Evolutionary conservation across 306 rosid genomes (phyloP).

Genomic region (Ceratonia siliqua): DNA sequence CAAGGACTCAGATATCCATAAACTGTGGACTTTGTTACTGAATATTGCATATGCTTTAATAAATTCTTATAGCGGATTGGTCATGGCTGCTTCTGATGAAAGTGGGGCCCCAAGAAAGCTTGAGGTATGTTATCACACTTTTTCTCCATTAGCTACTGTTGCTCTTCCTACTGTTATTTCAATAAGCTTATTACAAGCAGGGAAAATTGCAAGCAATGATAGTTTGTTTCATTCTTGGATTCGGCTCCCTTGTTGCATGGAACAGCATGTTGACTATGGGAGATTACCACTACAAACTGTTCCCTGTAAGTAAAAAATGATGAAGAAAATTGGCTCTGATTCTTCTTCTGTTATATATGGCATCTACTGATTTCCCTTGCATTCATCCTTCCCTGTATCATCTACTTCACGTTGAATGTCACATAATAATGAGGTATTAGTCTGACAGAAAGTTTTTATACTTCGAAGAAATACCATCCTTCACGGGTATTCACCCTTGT

Average conservation of each 20-base stretch:
- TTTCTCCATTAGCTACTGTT: not conserved
- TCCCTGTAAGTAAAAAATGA: not conserved
- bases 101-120: not conserved
- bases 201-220: conserved; percentile 48
- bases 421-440: not conserved
- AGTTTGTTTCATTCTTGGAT: conserved; percentile 65
- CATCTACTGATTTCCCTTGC: not conserved
- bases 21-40: not conserved
- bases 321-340: not conserved
- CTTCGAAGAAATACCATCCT: conserved; percentile 61
- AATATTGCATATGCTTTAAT: not conserved
- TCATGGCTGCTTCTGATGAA: not conserved
- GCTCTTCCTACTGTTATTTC: not conserved
- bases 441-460: not conserved
- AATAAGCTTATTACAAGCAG: conserved; percentile 27
- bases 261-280: conserved; percentile 54
- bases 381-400: not conserved
- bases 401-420: not conserved
- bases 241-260: conserved; percentile 65
- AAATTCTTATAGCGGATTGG: not conserved
- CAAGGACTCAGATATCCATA: not conserved
- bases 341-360: not conserved
- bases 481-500: conserved; percentile 65
- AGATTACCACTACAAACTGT: conserved; percentile 57
- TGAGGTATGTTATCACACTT: not conserved